Evolutionary conservation across 345 rosid species (phyloP).

Genomic region (Gossypium stocksii): DNA sequence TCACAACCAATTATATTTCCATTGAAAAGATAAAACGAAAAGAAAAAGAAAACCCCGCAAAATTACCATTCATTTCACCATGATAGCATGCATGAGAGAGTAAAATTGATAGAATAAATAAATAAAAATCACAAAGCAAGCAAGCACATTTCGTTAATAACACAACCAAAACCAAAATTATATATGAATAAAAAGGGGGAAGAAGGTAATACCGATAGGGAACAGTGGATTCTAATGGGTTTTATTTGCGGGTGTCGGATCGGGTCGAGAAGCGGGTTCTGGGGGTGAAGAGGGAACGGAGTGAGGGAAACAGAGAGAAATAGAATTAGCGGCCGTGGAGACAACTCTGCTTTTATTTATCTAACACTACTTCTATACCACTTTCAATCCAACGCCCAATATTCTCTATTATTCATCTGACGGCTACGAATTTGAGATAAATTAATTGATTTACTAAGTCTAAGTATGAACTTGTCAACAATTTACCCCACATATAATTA

Average conservation of each 20-base stretch:
- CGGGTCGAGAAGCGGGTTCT: conserved; percentile 1
- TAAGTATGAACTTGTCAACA: no score
- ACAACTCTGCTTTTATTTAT: neutral
- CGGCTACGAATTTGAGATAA: neutral
- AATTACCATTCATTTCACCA: neutral
- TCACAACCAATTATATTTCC: neutral
- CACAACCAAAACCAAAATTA: neutral
- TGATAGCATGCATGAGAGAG: neutral
- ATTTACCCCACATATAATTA: no score
- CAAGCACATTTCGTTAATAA: neutral
- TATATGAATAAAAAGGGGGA: neutral
- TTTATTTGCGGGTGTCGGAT: neutral
- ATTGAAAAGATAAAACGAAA: neutral
- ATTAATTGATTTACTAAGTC: no score
- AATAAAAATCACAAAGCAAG: neutral
- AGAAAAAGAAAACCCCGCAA: neutral
- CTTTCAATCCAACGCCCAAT: conserved; percentile 3
- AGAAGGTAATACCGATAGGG: neutral
- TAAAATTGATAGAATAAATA: neutral
- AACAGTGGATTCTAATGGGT: neutral
- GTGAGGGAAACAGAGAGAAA: neutral
- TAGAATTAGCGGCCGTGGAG: neutral
- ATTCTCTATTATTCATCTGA: neutral
- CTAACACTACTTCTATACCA: neutral
- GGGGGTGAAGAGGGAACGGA: neutral